A percentile compares a stretch with the other conserved stretches of the same genome.
phyloP scores from a whole-genome alignment of 345 rosid genomes.

The Murraya paniculata region DNA sequence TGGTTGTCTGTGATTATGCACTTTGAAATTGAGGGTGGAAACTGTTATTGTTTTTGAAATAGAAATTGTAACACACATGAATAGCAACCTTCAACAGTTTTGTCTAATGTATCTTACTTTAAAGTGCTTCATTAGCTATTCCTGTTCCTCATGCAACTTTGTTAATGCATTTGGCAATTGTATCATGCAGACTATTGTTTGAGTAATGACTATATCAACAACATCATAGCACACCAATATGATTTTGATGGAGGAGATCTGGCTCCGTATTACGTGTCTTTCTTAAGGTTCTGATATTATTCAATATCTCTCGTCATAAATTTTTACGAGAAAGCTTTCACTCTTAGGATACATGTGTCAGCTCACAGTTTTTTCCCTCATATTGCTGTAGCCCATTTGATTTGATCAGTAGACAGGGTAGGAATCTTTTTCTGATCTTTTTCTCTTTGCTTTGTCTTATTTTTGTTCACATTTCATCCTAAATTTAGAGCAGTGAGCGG shows the following conservation, averaged over 20 bases:
- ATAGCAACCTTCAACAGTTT: neutral
- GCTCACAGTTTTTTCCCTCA: neutral
- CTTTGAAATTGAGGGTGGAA: neutral
- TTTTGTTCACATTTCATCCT: constrained; percentile 12
- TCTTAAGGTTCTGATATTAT: constrained; percentile 45
- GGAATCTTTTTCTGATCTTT: neutral
- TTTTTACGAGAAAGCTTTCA: constrained; percentile 8
- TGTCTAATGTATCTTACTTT: neutral
- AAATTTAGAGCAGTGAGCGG: constrained; percentile 61
- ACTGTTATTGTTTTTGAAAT: neutral
- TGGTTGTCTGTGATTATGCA: neutral
- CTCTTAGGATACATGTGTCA: neutral
- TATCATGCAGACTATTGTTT: constrained; percentile 57
- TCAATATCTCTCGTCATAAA: constrained; percentile 16
- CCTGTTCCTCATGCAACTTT: constrained; percentile 5
- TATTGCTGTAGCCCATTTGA: constrained; percentile 1
- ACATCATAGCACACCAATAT: constrained; percentile 47
- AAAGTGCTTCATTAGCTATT: neutral
- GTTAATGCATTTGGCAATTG: constrained; percentile 9
- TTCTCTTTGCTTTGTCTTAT: neutral
- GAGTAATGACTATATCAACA: constrained; percentile 64
- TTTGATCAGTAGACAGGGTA: neutral
- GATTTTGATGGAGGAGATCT: constrained; percentile 56
- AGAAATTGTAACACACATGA: neutral
- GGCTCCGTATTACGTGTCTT: constrained; percentile 56